phyloP scores from a whole-genome alignment of 768 basidiomycete genomes.

The Serendipita indica region DNA sequence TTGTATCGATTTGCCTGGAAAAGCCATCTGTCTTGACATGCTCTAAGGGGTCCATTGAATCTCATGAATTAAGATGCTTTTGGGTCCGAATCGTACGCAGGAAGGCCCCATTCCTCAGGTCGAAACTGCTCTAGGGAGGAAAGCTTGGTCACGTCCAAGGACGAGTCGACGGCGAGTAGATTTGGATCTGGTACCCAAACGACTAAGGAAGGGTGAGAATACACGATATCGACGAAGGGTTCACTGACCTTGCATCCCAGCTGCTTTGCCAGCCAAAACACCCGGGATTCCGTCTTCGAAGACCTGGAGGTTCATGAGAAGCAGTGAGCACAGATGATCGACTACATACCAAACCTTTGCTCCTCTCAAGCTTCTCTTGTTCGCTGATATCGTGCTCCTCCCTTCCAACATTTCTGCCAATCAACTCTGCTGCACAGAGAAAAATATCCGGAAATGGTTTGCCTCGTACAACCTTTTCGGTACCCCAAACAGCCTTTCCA shows the following conservation, averaged over 20 bases:
- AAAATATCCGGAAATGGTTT: conserved; percentile 83
- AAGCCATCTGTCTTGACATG: too few species aligned
- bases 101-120: conserved; percentile 71
- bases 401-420: conserved; percentile 44
- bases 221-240: too few species aligned
- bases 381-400: conserved; percentile 21
- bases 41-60: too few species aligned
- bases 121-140: conserved; percentile 56
- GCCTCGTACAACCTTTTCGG: conserved; percentile 24
- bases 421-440: conserved; percentile 48
- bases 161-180: conserved; percentile 37
- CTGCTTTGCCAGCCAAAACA: conserved; percentile 64
- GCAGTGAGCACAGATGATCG: too few species aligned
- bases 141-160: conserved; percentile 30
- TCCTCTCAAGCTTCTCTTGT: conserved; percentile 33
- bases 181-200: conserved; percentile 75
- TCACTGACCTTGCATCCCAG: conserved; percentile 73
- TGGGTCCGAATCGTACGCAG: conserved; percentile 34
- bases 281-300: conserved; percentile 74
- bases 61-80: too few species aligned
- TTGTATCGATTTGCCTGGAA: too few species aligned
- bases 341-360: conserved; percentile 58
- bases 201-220: too few species aligned
- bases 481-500: conserved; percentile 27
- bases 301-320: too few species aligned